phyloP scores from a whole-genome alignment of 805 yeast species.

The Ogataea haglerorum region DNA sequence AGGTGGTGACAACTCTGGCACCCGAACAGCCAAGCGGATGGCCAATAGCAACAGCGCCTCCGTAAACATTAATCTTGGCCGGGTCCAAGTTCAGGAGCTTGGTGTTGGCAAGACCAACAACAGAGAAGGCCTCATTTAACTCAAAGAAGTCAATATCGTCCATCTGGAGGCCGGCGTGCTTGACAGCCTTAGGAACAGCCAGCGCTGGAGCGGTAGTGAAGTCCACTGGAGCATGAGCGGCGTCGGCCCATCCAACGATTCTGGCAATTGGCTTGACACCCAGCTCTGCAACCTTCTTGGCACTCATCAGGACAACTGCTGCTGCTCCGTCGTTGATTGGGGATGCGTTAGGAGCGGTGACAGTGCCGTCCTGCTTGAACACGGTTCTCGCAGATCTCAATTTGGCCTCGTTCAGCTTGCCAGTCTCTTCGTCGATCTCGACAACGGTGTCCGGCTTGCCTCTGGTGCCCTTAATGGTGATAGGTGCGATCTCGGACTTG shows the following conservation, averaged over 20 bases:
- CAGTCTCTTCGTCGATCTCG: slow-evolving; percentile 77
- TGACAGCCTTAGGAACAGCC: slow-evolving; percentile 94
- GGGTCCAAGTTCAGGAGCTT: slow-evolving; percentile 61
- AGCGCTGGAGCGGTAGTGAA: slow-evolving; percentile 95
- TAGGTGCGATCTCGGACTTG: slow-evolving; percentile 75
- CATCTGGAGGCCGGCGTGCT: slow-evolving; percentile 67
- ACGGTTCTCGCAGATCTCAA: slow-evolving; percentile 87
- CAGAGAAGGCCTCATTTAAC: slow-evolving; percentile 97
- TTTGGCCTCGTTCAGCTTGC: slow-evolving; percentile 72
- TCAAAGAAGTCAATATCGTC: slow-evolving; percentile 85
- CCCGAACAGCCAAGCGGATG: slow-evolving; percentile 97
- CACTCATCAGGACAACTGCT: slow-evolving; percentile 86
- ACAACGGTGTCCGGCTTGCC: slow-evolving; percentile 82
- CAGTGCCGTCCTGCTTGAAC: slow-evolving; percentile 93
- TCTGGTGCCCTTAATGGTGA: slow-evolving; percentile 84
- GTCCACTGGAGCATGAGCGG: slow-evolving; percentile 91
- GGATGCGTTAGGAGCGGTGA: slow-evolving; percentile 96
- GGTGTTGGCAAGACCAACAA: slow-evolving; percentile 88
- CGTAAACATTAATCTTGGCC: slow-evolving; percentile 78
- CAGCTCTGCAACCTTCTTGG: slow-evolving; percentile 76
- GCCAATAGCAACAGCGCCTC: slow-evolving; percentile 96
- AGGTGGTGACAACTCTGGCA: slow-evolving; percentile 87
- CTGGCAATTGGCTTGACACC: slow-evolving; percentile 86
- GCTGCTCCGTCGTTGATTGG: slow-evolving; percentile 98
- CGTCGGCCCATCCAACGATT: slow-evolving; percentile 96